Conservation (phyloP, 2,329 filamentous ascomycete genomes). For the Colletotrichum falcatum region DNA sequence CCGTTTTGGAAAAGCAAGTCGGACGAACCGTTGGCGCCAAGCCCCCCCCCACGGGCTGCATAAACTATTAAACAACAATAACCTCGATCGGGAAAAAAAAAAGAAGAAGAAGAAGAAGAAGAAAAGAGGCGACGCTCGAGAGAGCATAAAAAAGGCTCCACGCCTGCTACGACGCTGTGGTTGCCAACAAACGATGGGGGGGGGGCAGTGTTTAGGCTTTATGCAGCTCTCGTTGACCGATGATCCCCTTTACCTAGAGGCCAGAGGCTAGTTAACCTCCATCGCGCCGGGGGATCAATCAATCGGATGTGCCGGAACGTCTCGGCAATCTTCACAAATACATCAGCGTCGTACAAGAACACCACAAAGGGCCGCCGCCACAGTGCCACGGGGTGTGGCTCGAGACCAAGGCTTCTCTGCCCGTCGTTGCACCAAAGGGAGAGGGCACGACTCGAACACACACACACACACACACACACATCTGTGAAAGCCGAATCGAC, state of each 20-base stretch:
- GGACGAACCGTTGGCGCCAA: slow-evolving; percentile 5
- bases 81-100: background rate
- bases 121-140: too few species aligned
- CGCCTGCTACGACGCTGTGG: slow-evolving; percentile 19
- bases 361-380: background rate
- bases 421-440: too few species aligned
- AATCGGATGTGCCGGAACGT: background rate
- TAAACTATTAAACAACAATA: background rate
- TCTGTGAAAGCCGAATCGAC: too few species aligned
- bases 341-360: background rate
- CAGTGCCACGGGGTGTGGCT: background rate
- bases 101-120: too few species aligned
- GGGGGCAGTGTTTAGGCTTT: slow-evolving; percentile 4
- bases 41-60: background rate
- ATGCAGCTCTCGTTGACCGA: slow-evolving; percentile 5
- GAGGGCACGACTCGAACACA: slow-evolving; percentile 25
- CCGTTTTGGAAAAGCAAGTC: background rate
- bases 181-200: slow-evolving; percentile 22
- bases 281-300: background rate
- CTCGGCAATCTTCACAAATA: background rate
- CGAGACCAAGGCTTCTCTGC: background rate
- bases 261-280: too few species aligned
- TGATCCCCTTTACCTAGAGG: too few species aligned
- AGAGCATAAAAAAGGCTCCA: slow-evolving; percentile 8
- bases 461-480: background rate